phyloP scores from a whole-genome alignment of 306 rosid species.

The Trifolium pratense region DNA sequence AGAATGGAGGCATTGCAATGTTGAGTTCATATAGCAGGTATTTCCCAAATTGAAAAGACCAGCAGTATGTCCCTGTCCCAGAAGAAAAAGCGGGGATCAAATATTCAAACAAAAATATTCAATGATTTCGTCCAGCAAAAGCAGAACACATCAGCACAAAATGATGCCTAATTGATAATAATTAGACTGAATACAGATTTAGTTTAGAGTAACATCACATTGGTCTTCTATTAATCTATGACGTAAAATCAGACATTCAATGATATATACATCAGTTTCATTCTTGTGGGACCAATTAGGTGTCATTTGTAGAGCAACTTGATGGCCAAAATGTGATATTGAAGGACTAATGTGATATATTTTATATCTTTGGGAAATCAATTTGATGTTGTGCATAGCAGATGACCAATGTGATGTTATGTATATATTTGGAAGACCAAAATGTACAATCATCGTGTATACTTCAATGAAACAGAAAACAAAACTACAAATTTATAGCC shows the following conservation, averaged over 20 bases:
- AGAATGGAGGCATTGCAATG: conserved; percentile 94
- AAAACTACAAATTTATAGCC: conserved; percentile 6
- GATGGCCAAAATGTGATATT: neutral
- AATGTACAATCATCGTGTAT: neutral
- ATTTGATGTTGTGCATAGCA: neutral
- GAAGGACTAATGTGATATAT: neutral
- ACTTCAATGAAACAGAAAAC: neutral
- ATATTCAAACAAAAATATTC: conserved; percentile 16
- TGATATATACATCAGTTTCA: conserved; percentile 23
- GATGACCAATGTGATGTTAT: neutral
- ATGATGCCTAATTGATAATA: conserved; percentile 2
- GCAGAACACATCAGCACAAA: neutral
- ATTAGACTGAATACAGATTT: conserved; percentile 7
- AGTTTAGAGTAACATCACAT: neutral
- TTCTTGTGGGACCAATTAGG: conserved; percentile 7
- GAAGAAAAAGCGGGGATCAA: conserved; percentile 18
- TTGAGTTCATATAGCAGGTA: conserved; percentile 99
- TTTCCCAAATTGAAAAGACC: conserved; percentile 97
- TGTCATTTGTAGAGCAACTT: conserved; percentile 11
- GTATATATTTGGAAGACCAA: neutral
- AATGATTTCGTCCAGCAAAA: conserved; percentile 14
- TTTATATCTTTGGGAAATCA: neutral
- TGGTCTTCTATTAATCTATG: neutral
- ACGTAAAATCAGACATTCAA: conserved; percentile 20
- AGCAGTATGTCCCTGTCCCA: conserved; percentile 81